Evolutionary conservation across 2,329 filamentous ascomycete genomes (phyloP), one percentile per base, ranked within the genome.

Genomic region (Clonostachys solani): DNA sequence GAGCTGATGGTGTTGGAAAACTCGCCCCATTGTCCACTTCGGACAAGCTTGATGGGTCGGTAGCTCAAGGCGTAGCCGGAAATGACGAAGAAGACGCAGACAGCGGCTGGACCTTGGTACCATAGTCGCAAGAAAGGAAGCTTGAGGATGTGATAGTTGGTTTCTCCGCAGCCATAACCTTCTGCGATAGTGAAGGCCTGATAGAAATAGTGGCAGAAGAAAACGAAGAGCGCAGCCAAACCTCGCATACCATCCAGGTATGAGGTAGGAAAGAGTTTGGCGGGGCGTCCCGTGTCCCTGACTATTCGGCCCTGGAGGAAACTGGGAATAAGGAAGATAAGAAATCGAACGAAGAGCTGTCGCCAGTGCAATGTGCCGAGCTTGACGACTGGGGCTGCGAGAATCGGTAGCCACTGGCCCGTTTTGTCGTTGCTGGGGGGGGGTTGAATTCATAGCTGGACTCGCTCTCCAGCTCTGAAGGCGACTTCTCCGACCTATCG

Each of bases 1-100:
- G 75, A 79, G 34, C 72, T 65, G 59, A 80, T 68, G 17, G 73
- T 69, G 17, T 55, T 62, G 2, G 70, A 63, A 45, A 78, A 69
- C 13, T 68, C 69, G 34, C 66, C 55, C 41, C 60, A 61, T 37
- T 55, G 54, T n/a, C 63, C 61, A 47, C 53, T 62, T 40, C 70
- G 69, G 19, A 67, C 60, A 43, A 77, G 65, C 51, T 71, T 74
- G n/a, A 80, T 54, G 2, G 76, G 74, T 42, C 71, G 71, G 47
- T 82, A 72, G 33, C 74, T 76, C 12, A 85, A 67, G 4, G 79
- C 81, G 60, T 82, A 84, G 17, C 80, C 80, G 1, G 78, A 81
- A 41, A 83, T 77, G 55, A 83, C 74, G 57, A 83, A 84, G 67
- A 84, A 84, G 52, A 82, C 63, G 60, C 74, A 77, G 37, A 83